Evolutionary conservation across 2,329 filamentous ascomycete genomes (phyloP).

Genomic region (Aspergillus persii): DNA sequence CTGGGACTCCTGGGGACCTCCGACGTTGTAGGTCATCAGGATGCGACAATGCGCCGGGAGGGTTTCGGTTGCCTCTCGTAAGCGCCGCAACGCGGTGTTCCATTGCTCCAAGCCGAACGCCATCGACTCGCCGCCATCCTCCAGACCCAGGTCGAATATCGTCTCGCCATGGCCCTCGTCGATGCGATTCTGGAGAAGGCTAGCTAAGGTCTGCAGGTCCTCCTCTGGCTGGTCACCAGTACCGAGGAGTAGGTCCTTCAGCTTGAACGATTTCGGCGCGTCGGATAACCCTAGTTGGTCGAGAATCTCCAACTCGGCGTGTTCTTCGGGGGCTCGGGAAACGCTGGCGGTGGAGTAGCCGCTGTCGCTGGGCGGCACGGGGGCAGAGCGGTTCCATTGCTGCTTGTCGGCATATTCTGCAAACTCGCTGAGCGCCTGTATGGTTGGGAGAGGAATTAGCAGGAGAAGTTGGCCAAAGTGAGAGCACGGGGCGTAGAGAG

Average conservation of each 20-base stretch:
- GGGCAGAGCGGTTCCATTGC: conserved; percentile 57
- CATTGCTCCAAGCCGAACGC: conserved; percentile 71
- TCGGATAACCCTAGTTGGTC: conserved; percentile 75
- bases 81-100: conserved; percentile 65
- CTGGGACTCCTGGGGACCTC: conserved; percentile 70
- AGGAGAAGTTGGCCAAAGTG: conserved; percentile 5
- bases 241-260: conserved; percentile 73
- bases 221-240: conserved; percentile 55
- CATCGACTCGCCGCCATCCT: conserved; percentile 87
- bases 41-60: conserved; percentile 74
- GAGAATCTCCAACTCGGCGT: conserved; percentile 86
- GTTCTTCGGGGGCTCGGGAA: conserved; percentile 56
- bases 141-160: conserved; percentile 86
- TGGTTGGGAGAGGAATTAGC: background rate
- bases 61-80: conserved; percentile 64
- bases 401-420: conserved; percentile 97
- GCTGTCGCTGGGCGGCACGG: conserved; percentile 41
- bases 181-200: conserved; percentile 66
- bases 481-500: background rate
- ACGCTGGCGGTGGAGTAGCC: conserved; percentile 39
- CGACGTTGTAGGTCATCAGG: conserved; percentile 87
- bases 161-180: conserved; percentile 84
- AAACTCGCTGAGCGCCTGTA: conserved; percentile 83
- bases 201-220: conserved; percentile 61
- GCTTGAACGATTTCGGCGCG: conserved; percentile 58